Conservation (phyloP, 352 stramenopile genomes). For the Pythium vanterpoolii region DNA sequence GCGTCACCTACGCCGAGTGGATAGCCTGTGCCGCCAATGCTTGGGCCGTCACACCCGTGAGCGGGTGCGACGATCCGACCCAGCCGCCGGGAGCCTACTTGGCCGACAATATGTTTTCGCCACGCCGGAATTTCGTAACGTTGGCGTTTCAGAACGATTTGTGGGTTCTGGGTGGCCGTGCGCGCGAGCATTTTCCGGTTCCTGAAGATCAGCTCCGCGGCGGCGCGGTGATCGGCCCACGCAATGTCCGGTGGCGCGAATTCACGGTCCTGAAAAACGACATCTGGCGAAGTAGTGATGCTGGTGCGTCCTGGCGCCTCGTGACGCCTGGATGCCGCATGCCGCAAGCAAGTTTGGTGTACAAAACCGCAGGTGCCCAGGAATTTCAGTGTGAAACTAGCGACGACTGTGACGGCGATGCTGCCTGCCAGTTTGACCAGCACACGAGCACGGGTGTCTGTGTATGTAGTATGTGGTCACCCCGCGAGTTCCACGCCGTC, state of each 20-base stretch:
- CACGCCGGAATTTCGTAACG: conserved; percentile 62
- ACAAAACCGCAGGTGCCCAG: conserved; percentile 37
- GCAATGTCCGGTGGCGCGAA: conserved; percentile 56
- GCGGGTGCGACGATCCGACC: conserved; percentile 54
- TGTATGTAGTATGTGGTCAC: conserved; percentile 75
- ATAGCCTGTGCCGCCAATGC: conserved; percentile 54
- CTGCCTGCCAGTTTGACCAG: conserved; percentile 49
- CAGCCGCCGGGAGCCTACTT: conserved; percentile 59
- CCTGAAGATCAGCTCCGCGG: conserved; percentile 48
- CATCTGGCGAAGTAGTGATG: conserved; percentile 71
- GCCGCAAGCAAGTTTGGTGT: conserved; percentile 45
- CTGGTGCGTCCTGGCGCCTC: conserved; percentile 66
- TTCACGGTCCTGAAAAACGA: conserved; percentile 76
- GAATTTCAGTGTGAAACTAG: conserved; percentile 58
- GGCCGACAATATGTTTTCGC: conserved; percentile 77
- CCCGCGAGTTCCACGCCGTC: conserved; percentile 68
- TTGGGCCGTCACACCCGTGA: conserved; percentile 46
- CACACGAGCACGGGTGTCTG: conserved; percentile 44
- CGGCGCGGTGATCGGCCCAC: conserved; percentile 30
- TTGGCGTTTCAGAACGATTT: conserved; percentile 58
- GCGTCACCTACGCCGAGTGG: conserved; percentile 60
- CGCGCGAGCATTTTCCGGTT: conserved; percentile 56
- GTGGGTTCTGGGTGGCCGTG: conserved; percentile 56
- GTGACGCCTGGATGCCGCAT: conserved; percentile 62
- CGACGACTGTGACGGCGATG: conserved; percentile 65